Base-by-base conservation (phyloP, 2,329 filamentous ascomycete genomes). In the Phialemonium atrogriseum region DNA sequence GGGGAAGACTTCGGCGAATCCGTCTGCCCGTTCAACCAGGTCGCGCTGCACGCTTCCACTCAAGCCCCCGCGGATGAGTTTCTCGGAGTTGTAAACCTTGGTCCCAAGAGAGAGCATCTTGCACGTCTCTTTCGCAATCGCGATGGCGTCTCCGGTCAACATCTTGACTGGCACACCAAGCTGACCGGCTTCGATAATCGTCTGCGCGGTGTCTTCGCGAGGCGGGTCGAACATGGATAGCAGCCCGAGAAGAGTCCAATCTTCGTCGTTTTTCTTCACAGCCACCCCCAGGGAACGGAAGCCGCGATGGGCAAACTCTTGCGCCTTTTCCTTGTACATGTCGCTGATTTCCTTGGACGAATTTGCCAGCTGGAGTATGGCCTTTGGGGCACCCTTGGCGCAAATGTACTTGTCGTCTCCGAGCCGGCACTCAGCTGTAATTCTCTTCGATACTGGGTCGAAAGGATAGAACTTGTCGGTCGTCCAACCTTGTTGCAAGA, bases 151-250 rank as follows among this genome's bases (percentile, higher is more conserved):
- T 72, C 80, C 80, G 62, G 80, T 85, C 58, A 85, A 66, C 80
- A 85, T 85, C 74, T 85, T 85, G 46, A 85, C 80, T 43, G 73
- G 76, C 19, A 85, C 77, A 68, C 80, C 80, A 35, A 85, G 77
- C 55, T 80, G 72, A 58, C 82, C 77, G 42, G 80, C 80, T 62
- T 85, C 80, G 50, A 81, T 64, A 51, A 85, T 84, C 44, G 80
- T 85, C 63, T 84, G 79, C 44, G 80, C 80, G 40, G 81, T 85
- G 56, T 85, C 80, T 49, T 83, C 78, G 67, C 80, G 80, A 40
- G 80, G 80, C 51, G 80, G 80, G 56, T 85, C 80, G 64, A 85
- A 85, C 76, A 85, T 83, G 51, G 80, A 82, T 56, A 85, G 70
- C 66, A 85, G 77, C 57, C 80, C 80, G 38, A 84, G 73, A 40